Percentiles rank a stretch among this genome's conserved stretches.
Evolutionary conservation across 78 protist genomes (phyloP).

Genomic region (Dictyostelium purpureum): DNA sequence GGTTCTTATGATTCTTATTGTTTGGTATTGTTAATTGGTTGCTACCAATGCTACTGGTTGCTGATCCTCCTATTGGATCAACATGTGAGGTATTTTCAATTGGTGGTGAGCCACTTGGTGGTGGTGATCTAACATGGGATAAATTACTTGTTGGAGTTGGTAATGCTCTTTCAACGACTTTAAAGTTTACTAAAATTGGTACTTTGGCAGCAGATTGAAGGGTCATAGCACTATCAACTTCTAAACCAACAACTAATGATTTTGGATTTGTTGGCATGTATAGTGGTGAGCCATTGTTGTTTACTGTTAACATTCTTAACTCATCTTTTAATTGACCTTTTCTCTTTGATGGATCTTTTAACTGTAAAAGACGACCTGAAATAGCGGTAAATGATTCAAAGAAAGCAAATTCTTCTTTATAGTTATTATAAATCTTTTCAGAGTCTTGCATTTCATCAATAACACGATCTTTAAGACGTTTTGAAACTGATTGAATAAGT

Average conservation of each 20-base stretch:
- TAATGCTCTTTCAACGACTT: slow-evolving; percentile 3
- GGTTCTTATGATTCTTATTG: not conserved
- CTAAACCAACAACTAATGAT: slow-evolving; percentile 49
- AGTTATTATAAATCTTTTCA: not conserved
- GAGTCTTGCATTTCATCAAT: slow-evolving; percentile 12
- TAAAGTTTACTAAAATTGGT: slow-evolving; percentile 83
- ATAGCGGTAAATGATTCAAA: slow-evolving; percentile 85
- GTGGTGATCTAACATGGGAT: slow-evolving; percentile 42
- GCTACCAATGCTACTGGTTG: not conserved
- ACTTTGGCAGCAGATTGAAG: slow-evolving; percentile 86
- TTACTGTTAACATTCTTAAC: not conserved
- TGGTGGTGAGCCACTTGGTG: slow-evolving; percentile 56
- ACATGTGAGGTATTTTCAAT: not conserved
- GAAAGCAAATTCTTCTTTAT: slow-evolving; percentile 88
- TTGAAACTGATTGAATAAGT: slow-evolving; percentile 19
- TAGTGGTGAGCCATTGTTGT: slow-evolving; percentile 7
- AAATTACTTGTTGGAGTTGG: slow-evolving; percentile 8
- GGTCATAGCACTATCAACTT: slow-evolving; percentile 57
- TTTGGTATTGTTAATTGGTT: not conserved
- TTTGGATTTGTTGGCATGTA: slow-evolving; percentile 91
- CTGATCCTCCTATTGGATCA: not conserved
- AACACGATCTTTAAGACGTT: slow-evolving; percentile 53
- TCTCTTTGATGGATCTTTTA: slow-evolving; percentile 58
- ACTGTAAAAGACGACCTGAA: slow-evolving; percentile 85
- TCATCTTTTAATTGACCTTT: slow-evolving; percentile 66